Base-by-base conservation (phyloP, 306 rosid species). In the Potentilla sterilis region DNA sequence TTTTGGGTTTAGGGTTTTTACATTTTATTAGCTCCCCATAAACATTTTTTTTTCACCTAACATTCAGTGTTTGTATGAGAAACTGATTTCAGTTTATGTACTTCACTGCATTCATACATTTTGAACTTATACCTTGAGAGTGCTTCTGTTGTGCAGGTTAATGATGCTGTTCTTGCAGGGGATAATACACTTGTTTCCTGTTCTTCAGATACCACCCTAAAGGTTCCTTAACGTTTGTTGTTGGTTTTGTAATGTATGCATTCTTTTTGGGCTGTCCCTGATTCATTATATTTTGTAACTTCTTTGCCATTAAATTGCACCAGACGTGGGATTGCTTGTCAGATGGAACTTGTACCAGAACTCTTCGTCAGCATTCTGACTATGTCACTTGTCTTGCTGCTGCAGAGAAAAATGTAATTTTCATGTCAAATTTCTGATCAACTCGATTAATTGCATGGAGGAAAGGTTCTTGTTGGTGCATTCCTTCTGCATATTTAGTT, bases 361-460 rank as follows among this genome's bases (percentile, higher is more conserved):
- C 99, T 28, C 88, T 92, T 77, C 96, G 93, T 66, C 98, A 90
- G 80, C 99, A 96, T 77, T 80, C 98, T 44, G 99, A 96, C 83
- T 96, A 96, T 72, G 97, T 92, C 77, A 96, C 96, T 34, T 96
- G 98, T 82, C 97, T 96, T 40, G 97, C 99, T 74, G 85, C 97
- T 12, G 92, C 93, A 57, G 96, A 75, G 74, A 89, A 86, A 92
- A 90, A 96, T 96, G 99, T 96, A 96, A 95, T 82, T 85, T 82
- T 69, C 81, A 81, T 62, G 77, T 86, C 84, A 72, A 86, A 75
- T 55, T 75, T 89, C 55, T 62, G 42, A 43, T 32, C 35, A 42
- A 73, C 74, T 63, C 78, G 81, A 63, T 81, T 61, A 58, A 46
- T 57, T 68, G 51, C 79, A 61, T 87, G 70, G 73, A 75, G 77